phyloP scores from a whole-genome alignment of 768 basidiomycete genomes.

The Candolleomyces aberdarensis region DNA sequence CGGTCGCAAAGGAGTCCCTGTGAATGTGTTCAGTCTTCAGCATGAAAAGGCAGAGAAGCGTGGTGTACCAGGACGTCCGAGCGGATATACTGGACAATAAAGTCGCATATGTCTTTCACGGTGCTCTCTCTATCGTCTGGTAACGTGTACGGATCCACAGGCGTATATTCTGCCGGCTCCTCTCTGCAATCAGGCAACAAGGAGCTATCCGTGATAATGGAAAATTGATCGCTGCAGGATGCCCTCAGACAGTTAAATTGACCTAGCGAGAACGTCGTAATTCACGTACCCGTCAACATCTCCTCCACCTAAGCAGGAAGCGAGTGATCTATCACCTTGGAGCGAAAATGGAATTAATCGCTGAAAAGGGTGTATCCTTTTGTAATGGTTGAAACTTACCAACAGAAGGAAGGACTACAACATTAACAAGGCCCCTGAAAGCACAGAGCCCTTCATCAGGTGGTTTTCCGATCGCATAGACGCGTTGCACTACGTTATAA shows the following conservation, averaged over 20 bases:
- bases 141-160: constrained; percentile 22
- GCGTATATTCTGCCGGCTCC: constrained; percentile 51
- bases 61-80: constrained; percentile 70
- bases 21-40: not conserved
- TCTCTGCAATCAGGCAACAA: constrained; percentile 52
- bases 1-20: constrained; percentile 70
- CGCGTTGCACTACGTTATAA: constrained; percentile 53
- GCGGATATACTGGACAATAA: constrained; percentile 80
- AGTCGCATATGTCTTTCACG: constrained; percentile 73
- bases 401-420: constrained; percentile 64
- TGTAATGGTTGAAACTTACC: constrained; percentile 33
- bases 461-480: constrained; percentile 69
- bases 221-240: constrained; percentile 54
- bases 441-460: constrained; percentile 52
- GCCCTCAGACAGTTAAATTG: not conserved
- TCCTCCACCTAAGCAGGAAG: constrained; percentile 70
- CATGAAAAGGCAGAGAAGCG: not conserved
- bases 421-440: constrained; percentile 62
- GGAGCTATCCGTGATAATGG: constrained; percentile 52
- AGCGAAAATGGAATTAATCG: not conserved
- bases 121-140: constrained; percentile 48
- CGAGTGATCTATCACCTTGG: constrained; percentile 57
- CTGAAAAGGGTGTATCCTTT: not conserved
- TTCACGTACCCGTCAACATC: constrained; percentile 71
- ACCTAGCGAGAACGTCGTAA: not conserved